These are phyloP conservation scores for Puccinia polysora DNA, from an alignment of 1,284 basidiomycete species.

Conservation along the genomic window DNA sequence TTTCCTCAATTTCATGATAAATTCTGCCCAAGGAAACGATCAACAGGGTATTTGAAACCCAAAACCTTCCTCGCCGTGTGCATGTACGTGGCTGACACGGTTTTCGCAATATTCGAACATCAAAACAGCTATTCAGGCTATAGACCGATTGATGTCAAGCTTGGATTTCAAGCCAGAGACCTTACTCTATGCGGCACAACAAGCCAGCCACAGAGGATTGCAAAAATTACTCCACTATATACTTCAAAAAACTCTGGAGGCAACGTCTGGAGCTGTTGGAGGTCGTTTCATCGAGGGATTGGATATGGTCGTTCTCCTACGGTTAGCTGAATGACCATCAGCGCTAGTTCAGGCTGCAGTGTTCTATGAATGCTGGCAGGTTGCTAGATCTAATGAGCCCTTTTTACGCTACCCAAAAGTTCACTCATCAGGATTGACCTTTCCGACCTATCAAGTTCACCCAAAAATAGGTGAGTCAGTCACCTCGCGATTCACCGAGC, in stretches of 20 bases:
- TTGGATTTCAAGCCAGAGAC: conserved; percentile 43
- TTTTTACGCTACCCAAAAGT: not conserved
- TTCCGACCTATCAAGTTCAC: conserved; percentile 2
- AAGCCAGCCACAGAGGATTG: conserved; percentile 34
- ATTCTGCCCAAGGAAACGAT: conserved; percentile 40
- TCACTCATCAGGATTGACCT: conserved; percentile 37
- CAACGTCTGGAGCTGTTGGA: conserved; percentile 16
- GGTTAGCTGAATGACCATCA: conserved; percentile 11
- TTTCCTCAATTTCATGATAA: conserved; percentile 41
- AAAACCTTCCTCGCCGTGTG: not conserved
- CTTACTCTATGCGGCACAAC: conserved; percentile 32
- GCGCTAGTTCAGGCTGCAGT: too few species aligned
- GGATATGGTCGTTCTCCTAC: conserved; percentile 31
- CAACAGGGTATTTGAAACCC: not conserved
- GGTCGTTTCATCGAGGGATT: conserved; percentile 30
- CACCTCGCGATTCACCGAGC: too few species aligned
- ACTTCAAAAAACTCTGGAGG: conserved; percentile 26
- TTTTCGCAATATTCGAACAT: not conserved
- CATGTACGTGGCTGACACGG: not conserved
- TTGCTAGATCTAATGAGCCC: not conserved
- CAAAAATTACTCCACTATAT: conserved; percentile 27
- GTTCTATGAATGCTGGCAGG: too few species aligned
- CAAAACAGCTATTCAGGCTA: conserved; percentile 25
- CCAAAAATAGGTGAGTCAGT: conserved; percentile 5
- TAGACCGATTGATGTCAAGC: conserved; percentile 38